Evolutionary conservation across 2,329 filamentous ascomycete species (phyloP).

Genomic region (Colletotrichum salicis): DNA sequence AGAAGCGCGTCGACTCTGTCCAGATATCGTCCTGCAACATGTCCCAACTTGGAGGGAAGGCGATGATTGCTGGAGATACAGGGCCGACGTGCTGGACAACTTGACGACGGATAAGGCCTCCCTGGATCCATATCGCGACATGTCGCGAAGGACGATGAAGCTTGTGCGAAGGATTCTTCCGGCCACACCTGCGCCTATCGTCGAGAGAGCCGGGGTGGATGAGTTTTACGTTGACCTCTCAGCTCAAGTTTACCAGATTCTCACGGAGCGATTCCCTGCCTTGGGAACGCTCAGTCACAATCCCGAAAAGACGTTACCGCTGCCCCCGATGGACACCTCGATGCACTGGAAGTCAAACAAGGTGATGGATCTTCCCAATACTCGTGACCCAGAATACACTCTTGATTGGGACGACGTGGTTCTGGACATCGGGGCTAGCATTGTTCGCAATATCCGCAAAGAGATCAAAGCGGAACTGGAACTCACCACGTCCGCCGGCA

Average conservation of each 20-base stretch:
- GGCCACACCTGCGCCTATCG: slow-evolving; percentile 89
- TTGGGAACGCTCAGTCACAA: neutral
- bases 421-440: neutral
- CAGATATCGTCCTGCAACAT: slow-evolving; percentile 76
- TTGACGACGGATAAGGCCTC: slow-evolving; percentile 16
- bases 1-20: neutral
- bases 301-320: neutral
- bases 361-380: neutral
- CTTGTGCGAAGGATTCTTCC: neutral
- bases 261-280: neutral
- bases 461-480: neutral
- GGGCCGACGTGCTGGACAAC: slow-evolving; percentile 9
- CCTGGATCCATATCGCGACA: neutral
- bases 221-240: neutral
- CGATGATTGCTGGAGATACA: slow-evolving; percentile 5
- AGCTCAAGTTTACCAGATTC: neutral
- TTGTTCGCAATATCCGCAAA: neutral
- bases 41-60: slow-evolving; percentile 59
- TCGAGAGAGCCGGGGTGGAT: neutral
- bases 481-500: neutral
- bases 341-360: neutral
- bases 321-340: neutral
- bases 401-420: neutral
- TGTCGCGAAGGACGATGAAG: neutral
- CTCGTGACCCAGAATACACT: too few relatives aligned